phyloP scores from a whole-genome alignment of 768 basidiomycete species.

The Psilocybe tampanensis region DNA sequence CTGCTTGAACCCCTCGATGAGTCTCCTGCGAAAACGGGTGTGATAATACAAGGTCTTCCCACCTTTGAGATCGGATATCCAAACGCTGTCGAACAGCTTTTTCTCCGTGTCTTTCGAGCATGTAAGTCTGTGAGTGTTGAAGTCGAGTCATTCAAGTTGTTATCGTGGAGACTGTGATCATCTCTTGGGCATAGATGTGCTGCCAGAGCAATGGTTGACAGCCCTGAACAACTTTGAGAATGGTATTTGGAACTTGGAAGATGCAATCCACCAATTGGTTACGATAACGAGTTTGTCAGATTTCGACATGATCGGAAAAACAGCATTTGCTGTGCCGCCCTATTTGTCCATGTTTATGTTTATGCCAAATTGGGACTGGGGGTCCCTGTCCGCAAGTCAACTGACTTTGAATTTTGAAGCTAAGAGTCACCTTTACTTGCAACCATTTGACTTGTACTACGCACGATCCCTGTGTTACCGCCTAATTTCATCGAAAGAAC shows the following conservation, averaged over 20 bases:
- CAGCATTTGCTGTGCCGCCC: slow-evolving; percentile 1
- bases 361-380: not conserved
- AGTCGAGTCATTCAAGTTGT: not conserved
- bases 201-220: not conserved
- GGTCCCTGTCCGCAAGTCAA: too few relatives aligned
- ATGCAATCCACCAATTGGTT: not conserved
- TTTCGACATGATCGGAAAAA: slow-evolving; percentile 8
- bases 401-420: too few relatives aligned
- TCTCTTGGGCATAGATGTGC: not conserved
- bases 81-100: not conserved
- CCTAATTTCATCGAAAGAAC: not conserved
- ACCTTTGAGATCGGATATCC: not conserved
- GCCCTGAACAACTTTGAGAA: not conserved
- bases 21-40: not conserved
- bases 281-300: slow-evolving; percentile 9
- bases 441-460: too few relatives aligned
- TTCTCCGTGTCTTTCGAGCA: not conserved
- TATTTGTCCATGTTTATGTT: not conserved
- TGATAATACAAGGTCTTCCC: not conserved
- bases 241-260: not conserved
- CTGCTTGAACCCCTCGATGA: not conserved
- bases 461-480: too few relatives aligned
- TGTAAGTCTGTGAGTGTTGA: not conserved
- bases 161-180: not conserved
- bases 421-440: too few relatives aligned